A percentile compares a stretch with the other conserved stretches of the same genome.
phyloP scores from a whole-genome alignment of 2,329 filamentous ascomycete species.

The Alternaria atra region DNA sequence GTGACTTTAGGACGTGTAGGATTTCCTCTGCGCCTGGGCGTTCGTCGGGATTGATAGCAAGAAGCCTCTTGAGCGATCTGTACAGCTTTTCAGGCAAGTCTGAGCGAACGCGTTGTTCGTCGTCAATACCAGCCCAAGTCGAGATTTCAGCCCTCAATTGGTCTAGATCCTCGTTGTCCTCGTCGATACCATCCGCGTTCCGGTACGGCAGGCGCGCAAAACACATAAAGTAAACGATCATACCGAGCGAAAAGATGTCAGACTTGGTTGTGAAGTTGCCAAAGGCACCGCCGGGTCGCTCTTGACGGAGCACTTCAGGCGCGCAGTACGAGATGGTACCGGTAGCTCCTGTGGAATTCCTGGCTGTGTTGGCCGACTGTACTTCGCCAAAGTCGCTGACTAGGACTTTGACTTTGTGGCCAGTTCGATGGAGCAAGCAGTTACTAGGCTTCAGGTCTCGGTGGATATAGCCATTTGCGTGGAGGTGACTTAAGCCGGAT shows the following conservation, averaged over 20 bases:
- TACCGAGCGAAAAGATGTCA: slow-evolving; percentile 96
- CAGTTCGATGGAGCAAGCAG: slow-evolving; percentile 83
- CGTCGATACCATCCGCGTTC: slow-evolving; percentile 83
- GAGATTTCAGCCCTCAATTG: slow-evolving; percentile 84
- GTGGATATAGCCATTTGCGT: slow-evolving; percentile 92
- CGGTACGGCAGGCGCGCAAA: slow-evolving; percentile 88
- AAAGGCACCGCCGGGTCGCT: slow-evolving; percentile 70
- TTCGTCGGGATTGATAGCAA: slow-evolving; percentile 78
- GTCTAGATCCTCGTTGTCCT: slow-evolving; percentile 92
- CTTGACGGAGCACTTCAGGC: slow-evolving; percentile 83
- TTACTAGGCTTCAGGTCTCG: slow-evolving; percentile 96
- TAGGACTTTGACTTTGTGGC: slow-evolving; percentile 76
- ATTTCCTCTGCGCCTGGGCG: slow-evolving; percentile 89
- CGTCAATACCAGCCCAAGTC: slow-evolving; percentile 85
- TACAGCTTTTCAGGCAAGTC: slow-evolving; percentile 90
- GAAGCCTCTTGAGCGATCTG: slow-evolving; percentile 78
- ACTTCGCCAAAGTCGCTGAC: slow-evolving; percentile 99
- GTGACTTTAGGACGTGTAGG: slow-evolving; percentile 76
- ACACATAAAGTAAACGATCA: slow-evolving; percentile 99
- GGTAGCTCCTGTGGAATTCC: slow-evolving; percentile 91
- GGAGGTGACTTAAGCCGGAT: slow-evolving; percentile 87
- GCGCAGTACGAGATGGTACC: slow-evolving; percentile 98
- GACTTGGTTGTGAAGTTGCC: slow-evolving; percentile 97
- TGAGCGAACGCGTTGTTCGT: slow-evolving; percentile 75
- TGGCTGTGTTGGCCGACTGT: slow-evolving; percentile 79